phyloP scores from a whole-genome alignment of 495 filamentous ascomycete genomes.

The Paragyromitra xinjiangensis region DNA sequence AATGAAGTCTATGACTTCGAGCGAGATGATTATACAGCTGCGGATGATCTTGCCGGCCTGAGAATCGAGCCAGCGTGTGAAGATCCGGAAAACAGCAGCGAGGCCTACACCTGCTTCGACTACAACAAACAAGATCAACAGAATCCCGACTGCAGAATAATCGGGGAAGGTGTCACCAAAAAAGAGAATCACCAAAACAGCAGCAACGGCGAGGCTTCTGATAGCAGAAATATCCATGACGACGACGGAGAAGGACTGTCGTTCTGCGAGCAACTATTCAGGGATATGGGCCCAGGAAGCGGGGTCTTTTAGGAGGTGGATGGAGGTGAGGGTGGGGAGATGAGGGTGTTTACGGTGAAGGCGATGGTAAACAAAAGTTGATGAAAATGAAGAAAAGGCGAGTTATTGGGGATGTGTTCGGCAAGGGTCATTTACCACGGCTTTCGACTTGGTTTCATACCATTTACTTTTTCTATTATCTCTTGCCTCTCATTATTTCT shows the following conservation, averaged over 20 bases:
- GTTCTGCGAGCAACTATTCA: constrained; percentile 29
- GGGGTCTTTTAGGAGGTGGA: background rate
- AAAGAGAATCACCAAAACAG: constrained; percentile 16
- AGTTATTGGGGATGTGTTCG: background rate
- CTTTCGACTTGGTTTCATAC: constrained; percentile 1
- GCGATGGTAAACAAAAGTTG: background rate
- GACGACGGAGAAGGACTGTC: background rate
- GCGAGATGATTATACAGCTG: background rate
- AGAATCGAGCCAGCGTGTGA: constrained; percentile 5
- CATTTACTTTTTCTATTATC: constrained; percentile 6
- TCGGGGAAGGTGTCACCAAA: background rate
- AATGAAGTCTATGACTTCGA: constrained; percentile 8
- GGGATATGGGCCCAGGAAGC: constrained; percentile 2
- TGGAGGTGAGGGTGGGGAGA: background rate
- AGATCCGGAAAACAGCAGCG: constrained; percentile 3
- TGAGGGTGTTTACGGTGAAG: background rate
- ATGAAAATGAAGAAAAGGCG: background rate
- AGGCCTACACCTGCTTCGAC: constrained; percentile 48
- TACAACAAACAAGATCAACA: constrained; percentile 38
- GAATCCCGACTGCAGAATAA: background rate
- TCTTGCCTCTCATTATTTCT: background rate
- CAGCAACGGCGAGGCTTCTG: constrained; percentile 1
- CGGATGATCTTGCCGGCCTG: constrained; percentile 13
- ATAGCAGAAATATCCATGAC: background rate
- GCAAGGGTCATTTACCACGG: background rate